phyloP scores from a whole-genome alignment of 306 rosid genomes.

The Gastrolobium villosum region DNA sequence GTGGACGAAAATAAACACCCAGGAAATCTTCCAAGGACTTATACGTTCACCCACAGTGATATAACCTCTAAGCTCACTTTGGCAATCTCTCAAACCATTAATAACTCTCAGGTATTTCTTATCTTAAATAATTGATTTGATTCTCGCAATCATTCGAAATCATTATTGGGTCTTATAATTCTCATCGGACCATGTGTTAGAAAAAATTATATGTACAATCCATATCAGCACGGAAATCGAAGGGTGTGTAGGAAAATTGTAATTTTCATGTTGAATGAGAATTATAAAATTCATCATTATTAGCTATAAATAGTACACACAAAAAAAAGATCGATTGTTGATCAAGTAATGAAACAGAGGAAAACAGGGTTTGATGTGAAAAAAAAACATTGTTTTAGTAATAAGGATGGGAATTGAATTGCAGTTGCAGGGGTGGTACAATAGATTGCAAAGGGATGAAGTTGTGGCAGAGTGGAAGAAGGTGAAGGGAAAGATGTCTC shows the following conservation, averaged over 20 bases:
- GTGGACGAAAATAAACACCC: constrained; percentile 92
- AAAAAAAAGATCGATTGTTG: background rate
- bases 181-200: too few relatives aligned
- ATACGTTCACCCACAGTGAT: constrained; percentile 91
- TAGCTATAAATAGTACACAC: too few relatives aligned
- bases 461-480: constrained; percentile 95
- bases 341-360: constrained; percentile 27
- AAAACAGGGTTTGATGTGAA: constrained; percentile 2
- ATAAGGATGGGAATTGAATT: constrained; percentile 37
- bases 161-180: too few relatives aligned
- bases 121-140: background rate
- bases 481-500: constrained; percentile 83
- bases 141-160: background rate
- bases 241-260: too few relatives aligned
- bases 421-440: constrained; percentile 98
- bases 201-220: too few relatives aligned
- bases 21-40: constrained; percentile 84
- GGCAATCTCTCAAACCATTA: constrained; percentile 86
- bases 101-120: constrained; percentile 83
- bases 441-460: constrained; percentile 90
- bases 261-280: too few relatives aligned
- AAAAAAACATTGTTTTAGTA: background rate
- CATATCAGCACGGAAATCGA: too few relatives aligned
- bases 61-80: constrained; percentile 84
- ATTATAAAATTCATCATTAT: too few relatives aligned